Evolutionary conservation across 768 basidiomycete genomes (phyloP), one percentile per base, ranked within the genome.

Genomic region (Collybia sp.): DNA sequence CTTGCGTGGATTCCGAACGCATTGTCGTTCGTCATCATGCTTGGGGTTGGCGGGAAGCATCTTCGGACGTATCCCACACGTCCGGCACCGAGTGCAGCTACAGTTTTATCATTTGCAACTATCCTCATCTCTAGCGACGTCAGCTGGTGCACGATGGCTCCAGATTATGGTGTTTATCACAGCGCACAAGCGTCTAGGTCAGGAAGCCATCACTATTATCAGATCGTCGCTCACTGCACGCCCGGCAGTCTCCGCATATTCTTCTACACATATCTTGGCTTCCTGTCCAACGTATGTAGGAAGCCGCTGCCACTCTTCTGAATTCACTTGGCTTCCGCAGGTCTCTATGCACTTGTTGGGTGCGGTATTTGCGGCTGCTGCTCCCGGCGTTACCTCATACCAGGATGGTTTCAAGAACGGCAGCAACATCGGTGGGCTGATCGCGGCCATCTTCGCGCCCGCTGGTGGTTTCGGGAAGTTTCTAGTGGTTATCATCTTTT

Each of bases 401-500:
- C 55, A 66, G 2, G 58, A 60, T 0, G 83, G 73, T 1, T 85
- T 84, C 50, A 66, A 71, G 2, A 40, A 63, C 5, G 77, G 72
- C 0, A 74, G 70, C n/a, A 57, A 77, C 67, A 59, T 85, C 17
- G 86, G 84, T 25, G 84, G 84, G 0, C 71, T 89, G 12, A 54
- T 87, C 12, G 71, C 68, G 6, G 83, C 81, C 0, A 74, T 86
- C 55, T 69, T 88, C 5, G 64, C 67, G 13, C 85, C 86, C 2
- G 64, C 68, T 1, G 79, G 80, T 1, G 72, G 72, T 30, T 88
- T 88, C 61, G 80, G 85, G 1, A 85, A 85, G 52, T 79, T 87
- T 62, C 67, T 89, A 38, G 70, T 83, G 0, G 84, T 86, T 19
- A 58, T 93, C 45, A 71, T 92, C 51, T 80, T 83, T n/a, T 65